Evolutionary conservation across 768 basidiomycete species (phyloP).

Genomic region (Termitomyces eurrhizus): DNA sequence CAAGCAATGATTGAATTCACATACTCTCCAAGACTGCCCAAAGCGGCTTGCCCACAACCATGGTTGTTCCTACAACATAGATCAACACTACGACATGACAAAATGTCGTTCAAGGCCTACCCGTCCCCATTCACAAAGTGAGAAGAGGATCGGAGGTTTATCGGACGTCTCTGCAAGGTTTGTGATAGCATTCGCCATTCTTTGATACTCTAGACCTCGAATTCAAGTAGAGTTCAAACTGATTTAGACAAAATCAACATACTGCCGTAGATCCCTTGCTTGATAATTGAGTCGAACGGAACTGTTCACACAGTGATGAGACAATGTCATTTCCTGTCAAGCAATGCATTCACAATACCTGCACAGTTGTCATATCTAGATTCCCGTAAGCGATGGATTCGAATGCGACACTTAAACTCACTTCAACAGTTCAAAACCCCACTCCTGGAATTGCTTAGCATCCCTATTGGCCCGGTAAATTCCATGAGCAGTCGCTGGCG

Average conservation of each 20-base stretch:
- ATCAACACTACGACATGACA: not conserved
- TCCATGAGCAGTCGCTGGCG: not conserved
- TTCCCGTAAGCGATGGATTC: not conserved
- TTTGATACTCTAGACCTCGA: conserved; percentile 33
- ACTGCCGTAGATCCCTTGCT: conserved; percentile 54
- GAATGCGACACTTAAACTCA: conserved; percentile 18
- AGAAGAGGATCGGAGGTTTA: conserved; percentile 50
- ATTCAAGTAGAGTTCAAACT: not conserved
- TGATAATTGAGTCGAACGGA: conserved; percentile 55
- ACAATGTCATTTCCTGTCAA: not conserved
- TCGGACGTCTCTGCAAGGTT: conserved; percentile 42
- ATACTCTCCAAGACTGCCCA: conserved; percentile 72
- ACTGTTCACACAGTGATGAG: conserved; percentile 27
- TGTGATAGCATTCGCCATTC: conserved; percentile 58
- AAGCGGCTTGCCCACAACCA: conserved; percentile 38
- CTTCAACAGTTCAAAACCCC: conserved; percentile 72
- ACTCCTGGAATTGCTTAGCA: conserved; percentile 51
- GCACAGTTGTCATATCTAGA: conserved; percentile 52
- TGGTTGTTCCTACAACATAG: conserved; percentile 42
- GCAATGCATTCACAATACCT: conserved; percentile 24
- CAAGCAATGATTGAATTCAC: conserved; percentile 4
- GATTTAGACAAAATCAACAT: conserved; percentile 16
- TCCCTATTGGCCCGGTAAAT: conserved; percentile 34
- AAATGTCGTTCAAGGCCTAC: conserved; percentile 28
- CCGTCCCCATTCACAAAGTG: conserved; percentile 66